These are phyloP conservation scores for Aristolochia fimbriata DNA, from an alignment of 164 flowering plant species.

Conservation along the genomic window DNA sequence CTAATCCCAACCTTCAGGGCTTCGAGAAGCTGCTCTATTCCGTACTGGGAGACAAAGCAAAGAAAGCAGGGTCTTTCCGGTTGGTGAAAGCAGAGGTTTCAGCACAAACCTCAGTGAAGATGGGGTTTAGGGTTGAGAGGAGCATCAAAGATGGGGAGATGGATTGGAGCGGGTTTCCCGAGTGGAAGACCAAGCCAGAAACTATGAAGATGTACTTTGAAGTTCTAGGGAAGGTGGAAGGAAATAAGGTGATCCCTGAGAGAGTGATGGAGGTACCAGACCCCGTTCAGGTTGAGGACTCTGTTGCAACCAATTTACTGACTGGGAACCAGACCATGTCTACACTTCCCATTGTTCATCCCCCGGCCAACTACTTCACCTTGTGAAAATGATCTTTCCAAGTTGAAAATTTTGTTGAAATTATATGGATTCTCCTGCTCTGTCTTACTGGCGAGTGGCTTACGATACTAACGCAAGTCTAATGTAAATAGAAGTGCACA, in stretches of 20 bases:
- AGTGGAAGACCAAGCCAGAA: conserved; percentile 87
- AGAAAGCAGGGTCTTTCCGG: conserved; percentile 55
- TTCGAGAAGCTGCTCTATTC: conserved; percentile 58
- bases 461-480: no score
- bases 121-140: conserved; percentile 72
- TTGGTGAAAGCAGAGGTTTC: conserved; percentile 75
- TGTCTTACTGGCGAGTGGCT: no score
- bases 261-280: conserved; percentile 46
- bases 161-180: conserved; percentile 32
- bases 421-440: not conserved
- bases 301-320: conserved; percentile 37
- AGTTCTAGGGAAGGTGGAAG: conserved; percentile 85
- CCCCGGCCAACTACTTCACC: conserved; percentile 44
- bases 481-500: no score
- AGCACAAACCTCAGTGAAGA: conserved; percentile 76
- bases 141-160: conserved; percentile 53
- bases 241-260: conserved; percentile 69
- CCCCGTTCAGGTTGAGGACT: conserved; percentile 53
- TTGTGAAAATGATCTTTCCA: conserved; percentile 17
- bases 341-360: conserved; percentile 32
- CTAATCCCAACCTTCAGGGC: conserved; percentile 60
- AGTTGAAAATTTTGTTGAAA: not conserved
- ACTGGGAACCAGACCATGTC: conserved; percentile 54
- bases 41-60: conserved; percentile 60
- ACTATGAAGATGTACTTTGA: conserved; percentile 69